Percentiles rank a stretch among this genome's conserved stretches.
phyloP scores from a whole-genome alignment of 2,329 filamentous ascomycete genomes.

The Sporothrix sp. region DNA sequence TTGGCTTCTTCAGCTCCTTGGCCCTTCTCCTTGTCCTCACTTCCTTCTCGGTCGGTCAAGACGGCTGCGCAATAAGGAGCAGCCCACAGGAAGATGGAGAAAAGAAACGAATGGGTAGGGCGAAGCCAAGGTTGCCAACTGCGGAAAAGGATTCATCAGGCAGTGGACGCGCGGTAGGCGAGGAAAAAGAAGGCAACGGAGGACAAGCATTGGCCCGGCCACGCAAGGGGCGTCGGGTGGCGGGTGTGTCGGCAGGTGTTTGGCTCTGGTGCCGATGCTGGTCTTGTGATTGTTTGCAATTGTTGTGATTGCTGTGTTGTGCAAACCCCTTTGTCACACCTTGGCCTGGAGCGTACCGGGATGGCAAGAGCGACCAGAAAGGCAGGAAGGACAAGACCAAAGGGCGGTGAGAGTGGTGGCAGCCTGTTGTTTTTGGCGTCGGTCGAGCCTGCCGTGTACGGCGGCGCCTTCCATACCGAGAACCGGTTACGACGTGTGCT shows the following conservation, averaged over 20 bases:
- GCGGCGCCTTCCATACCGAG: neutral
- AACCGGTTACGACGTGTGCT: no score
- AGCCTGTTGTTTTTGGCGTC: neutral
- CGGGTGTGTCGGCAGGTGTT: neutral
- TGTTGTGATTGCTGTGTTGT: neutral
- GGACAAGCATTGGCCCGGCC: neutral
- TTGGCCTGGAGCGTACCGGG: no score
- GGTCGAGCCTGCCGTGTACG: neutral
- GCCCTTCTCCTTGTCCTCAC: no score
- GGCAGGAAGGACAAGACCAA: no score
- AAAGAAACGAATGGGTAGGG: neutral
- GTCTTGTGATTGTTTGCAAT: neutral
- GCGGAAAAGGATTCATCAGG: no score
- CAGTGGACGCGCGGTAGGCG: no score
- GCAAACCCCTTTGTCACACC: slow-evolving; percentile 2
- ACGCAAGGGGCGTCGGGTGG: neutral
- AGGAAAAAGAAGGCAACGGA: no score
- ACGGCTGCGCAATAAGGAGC: neutral
- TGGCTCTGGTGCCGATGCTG: neutral
- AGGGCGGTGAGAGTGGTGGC: no score
- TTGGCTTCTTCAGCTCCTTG: no score
- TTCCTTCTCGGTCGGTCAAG: no score
- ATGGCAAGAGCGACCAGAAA: no score
- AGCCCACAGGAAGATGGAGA: neutral
- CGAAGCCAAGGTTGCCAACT: no score